Conservation (phyloP, 2,329 filamentous ascomycete species). For the Thelonectria olida region DNA sequence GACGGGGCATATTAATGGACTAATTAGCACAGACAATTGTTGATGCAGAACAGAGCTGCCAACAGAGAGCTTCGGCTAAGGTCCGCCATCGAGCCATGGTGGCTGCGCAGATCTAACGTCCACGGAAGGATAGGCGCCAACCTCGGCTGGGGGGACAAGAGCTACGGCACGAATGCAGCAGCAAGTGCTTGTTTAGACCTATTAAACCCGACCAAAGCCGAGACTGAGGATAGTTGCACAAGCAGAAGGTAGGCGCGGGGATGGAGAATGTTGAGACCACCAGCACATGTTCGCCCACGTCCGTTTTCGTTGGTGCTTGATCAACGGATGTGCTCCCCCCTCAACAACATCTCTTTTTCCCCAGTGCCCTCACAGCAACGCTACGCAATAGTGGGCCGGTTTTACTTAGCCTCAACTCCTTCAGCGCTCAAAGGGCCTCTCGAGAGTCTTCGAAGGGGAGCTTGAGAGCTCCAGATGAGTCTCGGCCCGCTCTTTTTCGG, state of each 20-base stretch:
- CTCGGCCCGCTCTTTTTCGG: slow-evolving; percentile 7
- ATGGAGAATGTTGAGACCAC: background rate
- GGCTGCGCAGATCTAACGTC: slow-evolving; percentile 18
- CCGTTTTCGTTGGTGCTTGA: too few relatives aligned
- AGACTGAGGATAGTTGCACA: background rate
- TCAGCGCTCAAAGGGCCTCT: background rate
- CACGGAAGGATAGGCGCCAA: slow-evolving; percentile 1
- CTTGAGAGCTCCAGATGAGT: too few relatives aligned
- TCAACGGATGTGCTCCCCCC: background rate
- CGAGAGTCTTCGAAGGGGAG: background rate
- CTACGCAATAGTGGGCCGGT: background rate
- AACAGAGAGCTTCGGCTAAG: slow-evolving; percentile 13
- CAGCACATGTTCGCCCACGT: background rate
- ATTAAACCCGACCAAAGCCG: slow-evolving; percentile 6
- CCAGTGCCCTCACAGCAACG: too few relatives aligned
- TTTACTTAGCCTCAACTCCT: background rate
- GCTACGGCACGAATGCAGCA: background rate
- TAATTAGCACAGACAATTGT: slow-evolving; percentile 12
- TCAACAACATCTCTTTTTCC: too few relatives aligned
- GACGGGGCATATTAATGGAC: background rate
- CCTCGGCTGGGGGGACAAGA: slow-evolving; percentile 24
- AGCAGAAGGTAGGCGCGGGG: background rate
- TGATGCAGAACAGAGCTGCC: slow-evolving; percentile 3
- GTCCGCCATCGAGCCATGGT: slow-evolving; percentile 19
- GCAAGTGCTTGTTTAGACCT: background rate